Percentiles rank a stretch among this genome's conserved stretches.
These are phyloP conservation scores for Penicillium sp. DNA, from an alignment of 2,329 filamentous ascomycete species.

Conservation along the genomic window DNA sequence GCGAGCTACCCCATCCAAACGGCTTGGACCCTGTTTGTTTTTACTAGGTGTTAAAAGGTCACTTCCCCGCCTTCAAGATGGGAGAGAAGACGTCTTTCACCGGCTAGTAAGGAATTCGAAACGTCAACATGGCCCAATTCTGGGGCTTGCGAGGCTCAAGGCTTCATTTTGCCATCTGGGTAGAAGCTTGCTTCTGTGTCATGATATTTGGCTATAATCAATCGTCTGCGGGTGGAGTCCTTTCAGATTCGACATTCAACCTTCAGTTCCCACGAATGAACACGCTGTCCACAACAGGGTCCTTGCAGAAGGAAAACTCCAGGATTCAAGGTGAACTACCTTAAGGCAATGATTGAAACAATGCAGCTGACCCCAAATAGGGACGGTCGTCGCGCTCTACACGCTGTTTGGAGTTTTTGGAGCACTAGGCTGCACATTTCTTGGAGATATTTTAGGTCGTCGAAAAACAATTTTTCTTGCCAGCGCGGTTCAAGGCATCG, in stretches of 20 bases:
- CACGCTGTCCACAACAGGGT: neutral
- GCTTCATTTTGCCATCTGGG: neutral
- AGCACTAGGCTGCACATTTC: no score
- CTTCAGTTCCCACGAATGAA: neutral
- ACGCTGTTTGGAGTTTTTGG: no score
- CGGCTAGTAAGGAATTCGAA: neutral
- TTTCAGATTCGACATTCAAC: neutral
- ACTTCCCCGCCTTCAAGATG: neutral
- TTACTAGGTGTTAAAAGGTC: neutral
- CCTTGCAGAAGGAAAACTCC: neutral
- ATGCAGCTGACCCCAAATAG: no score
- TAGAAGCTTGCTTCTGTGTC: slow-evolving; percentile 1
- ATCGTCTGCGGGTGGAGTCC: neutral
- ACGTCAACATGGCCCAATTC: neutral
- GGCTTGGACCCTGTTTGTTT: neutral
- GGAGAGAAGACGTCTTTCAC: no score
- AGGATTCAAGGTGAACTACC: neutral
- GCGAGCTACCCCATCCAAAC: neutral
- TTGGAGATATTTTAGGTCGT: no score
- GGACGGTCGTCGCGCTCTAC: no score
- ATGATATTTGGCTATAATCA: slow-evolving; percentile 1
- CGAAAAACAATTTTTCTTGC: no score
- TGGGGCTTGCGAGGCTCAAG: neutral
- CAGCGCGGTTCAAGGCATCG: no score
- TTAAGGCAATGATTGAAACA: no score